Percentiles rank a stretch among this genome's conserved stretches.
phyloP scores from a whole-genome alignment of 148 eudicot genomes.

The Limonium bicolor region DNA sequence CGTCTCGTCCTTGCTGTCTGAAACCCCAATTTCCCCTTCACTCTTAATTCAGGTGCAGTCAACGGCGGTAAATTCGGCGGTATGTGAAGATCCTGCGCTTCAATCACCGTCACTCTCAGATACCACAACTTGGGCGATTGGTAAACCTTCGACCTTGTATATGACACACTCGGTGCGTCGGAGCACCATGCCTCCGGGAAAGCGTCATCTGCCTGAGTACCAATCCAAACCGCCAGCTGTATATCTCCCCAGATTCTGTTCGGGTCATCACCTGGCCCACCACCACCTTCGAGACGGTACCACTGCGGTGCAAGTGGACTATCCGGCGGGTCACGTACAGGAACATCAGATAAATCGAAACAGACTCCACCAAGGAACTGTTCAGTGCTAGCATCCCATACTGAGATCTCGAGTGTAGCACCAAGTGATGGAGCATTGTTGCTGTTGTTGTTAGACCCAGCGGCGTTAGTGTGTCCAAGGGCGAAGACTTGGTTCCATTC shows the following conservation, averaged over 20 bases:
- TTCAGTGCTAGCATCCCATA: conserved; percentile 66
- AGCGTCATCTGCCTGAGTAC: conserved; percentile 90
- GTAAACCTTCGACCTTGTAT: conserved; percentile 82
- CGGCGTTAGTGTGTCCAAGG: conserved; percentile 22
- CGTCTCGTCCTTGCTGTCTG: conserved; percentile 63
- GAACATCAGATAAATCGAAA: conserved; percentile 88
- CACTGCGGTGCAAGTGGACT: conserved; percentile 95
- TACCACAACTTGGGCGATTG: conserved; percentile 95
- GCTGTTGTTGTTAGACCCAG: no score
- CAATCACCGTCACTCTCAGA: conserved; percentile 49
- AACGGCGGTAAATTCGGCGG: conserved; percentile 79
- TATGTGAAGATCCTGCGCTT: conserved; percentile 77
- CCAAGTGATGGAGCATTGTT: conserved; percentile 12
- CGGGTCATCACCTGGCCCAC: conserved; percentile 32
- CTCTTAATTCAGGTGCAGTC: conserved; percentile 69
- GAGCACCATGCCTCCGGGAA: conserved; percentile 82
- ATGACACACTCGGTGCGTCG: conserved; percentile 48
- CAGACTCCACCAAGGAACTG: conserved; percentile 84
- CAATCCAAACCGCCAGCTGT: conserved; percentile 87
- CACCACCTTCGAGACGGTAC: conserved; percentile 81
- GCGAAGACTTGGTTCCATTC: conserved; percentile 85
- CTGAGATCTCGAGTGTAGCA: conserved; percentile 65
- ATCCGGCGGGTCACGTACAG: conserved; percentile 85
- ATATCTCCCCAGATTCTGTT: conserved; percentile 52
- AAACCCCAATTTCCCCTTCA: conserved; percentile 69